A percentile compares a stretch with the other conserved stretches of the same genome.
phyloP scores from a whole-genome alignment of 1,284 basidiomycete species.

The Sporisorium graminicola region DNA sequence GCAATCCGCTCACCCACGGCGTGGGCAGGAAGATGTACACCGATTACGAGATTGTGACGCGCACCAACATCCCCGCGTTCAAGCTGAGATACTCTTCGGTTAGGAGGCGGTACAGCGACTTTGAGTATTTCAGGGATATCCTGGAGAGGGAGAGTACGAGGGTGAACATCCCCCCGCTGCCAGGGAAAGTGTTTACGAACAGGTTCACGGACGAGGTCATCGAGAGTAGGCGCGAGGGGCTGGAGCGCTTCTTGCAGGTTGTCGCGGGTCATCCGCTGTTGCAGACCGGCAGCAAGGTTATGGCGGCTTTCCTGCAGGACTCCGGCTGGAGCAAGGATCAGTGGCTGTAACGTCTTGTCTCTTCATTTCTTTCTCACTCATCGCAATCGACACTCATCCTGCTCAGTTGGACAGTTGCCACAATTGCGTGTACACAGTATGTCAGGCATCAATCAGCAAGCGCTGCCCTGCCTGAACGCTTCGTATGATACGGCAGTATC shows the following conservation, averaged over 20 bases:
- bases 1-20: constrained; percentile 94
- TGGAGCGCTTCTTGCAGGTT: constrained; percentile 94
- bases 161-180: constrained; percentile 96
- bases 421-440: not conserved
- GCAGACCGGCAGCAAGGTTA: constrained; percentile 97
- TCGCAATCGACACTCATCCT: not conserved
- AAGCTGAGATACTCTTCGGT: constrained; percentile 95
- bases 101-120: constrained; percentile 94
- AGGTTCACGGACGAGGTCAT: constrained; percentile 98
- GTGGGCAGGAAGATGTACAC: constrained; percentile 91
- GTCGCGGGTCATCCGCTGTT: constrained; percentile 96
- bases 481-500: not conserved
- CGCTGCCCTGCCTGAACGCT: too few relatives aligned
- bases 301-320: constrained; percentile 92
- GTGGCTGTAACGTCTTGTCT: constrained; percentile 28
- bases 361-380: not conserved
- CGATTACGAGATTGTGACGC: constrained; percentile 96
- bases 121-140: constrained; percentile 98
- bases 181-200: constrained; percentile 80
- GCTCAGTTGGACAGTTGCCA: not conserved
- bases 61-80: constrained; percentile 99
- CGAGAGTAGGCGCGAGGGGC: constrained; percentile 87
- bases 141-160: constrained; percentile 95
- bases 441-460: not conserved
- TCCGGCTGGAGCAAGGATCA: constrained; percentile 63